Evolutionary conservation across 495 filamentous ascomycete genomes (phyloP).

Genomic region (Aspergillus taichungensis): DNA sequence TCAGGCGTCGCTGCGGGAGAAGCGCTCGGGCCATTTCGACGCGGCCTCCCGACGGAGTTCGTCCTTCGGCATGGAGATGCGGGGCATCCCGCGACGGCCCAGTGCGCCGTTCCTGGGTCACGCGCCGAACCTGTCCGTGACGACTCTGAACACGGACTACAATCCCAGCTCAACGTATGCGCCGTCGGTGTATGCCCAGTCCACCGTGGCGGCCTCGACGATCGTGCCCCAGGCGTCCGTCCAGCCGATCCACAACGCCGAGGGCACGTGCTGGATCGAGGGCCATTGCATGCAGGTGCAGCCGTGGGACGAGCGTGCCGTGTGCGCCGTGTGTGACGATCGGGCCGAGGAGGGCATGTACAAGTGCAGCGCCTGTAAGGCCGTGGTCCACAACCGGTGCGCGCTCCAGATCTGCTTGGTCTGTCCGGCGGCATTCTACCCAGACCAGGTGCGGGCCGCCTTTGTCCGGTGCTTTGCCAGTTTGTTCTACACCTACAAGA

Average conservation of each 20-base stretch:
- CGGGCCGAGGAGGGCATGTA: conserved; percentile 84
- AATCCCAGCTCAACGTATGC: conserved; percentile 76
- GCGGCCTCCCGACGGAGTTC: conserved; percentile 75
- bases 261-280: conserved; percentile 84
- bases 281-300: conserved; percentile 82
- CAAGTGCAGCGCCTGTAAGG: conserved; percentile 70
- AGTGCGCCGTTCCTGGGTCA: conserved; percentile 81
- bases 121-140: conserved; percentile 72
- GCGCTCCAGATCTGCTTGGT: conserved; percentile 73
- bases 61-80: conserved; percentile 73
- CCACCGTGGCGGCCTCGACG: conserved; percentile 95
- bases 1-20: conserved; percentile 77
- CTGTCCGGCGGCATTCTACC: conserved; percentile 81
- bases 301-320: conserved; percentile 53
- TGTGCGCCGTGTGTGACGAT: conserved; percentile 85
- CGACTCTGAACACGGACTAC: conserved; percentile 67
- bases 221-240: conserved; percentile 86
- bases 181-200: conserved; percentile 91
- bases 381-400: conserved; percentile 72
- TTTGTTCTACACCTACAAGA: conserved; percentile 92
- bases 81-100: conserved; percentile 60
- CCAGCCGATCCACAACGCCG: conserved; percentile 78
- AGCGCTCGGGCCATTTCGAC: conserved; percentile 93
- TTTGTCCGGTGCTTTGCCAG: conserved; percentile 93
- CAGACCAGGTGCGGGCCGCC: conserved; percentile 83